phyloP scores from a whole-genome alignment of 495 filamentous ascomycete genomes.

The Neurospora intermedia region DNA sequence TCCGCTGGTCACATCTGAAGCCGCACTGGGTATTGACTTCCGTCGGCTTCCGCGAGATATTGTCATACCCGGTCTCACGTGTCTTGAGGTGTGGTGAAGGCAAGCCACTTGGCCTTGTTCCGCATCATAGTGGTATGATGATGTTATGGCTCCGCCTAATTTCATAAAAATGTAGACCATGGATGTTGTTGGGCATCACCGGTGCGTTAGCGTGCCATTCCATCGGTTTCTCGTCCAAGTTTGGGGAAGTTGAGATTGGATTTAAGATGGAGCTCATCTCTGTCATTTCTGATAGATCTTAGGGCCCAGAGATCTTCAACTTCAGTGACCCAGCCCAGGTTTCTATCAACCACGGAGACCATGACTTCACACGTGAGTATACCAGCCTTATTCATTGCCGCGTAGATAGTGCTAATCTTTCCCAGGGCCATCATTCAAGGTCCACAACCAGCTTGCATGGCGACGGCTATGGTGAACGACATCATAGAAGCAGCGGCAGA shows the following conservation, averaged over 20 bases:
- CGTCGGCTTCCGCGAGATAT: not conserved
- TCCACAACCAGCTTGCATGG: not conserved
- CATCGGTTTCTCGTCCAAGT: not conserved
- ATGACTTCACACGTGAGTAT: not conserved
- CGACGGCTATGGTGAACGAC: not conserved
- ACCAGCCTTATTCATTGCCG: not conserved
- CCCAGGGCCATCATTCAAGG: not conserved
- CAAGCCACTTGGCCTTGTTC: not conserved
- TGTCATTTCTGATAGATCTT: constrained; percentile 16
- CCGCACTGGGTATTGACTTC: not conserved
- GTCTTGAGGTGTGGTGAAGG: not conserved
- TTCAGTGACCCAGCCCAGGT: not conserved
- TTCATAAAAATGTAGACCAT: not conserved
- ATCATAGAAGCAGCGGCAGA: not conserved
- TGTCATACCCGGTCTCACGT: not conserved
- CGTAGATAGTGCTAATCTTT: not conserved
- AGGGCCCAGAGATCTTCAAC: not conserved
- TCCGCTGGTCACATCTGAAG: not conserved
- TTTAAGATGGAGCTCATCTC: not conserved
- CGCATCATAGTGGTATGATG: not conserved
- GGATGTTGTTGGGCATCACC: constrained; percentile 1
- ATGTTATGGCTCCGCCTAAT: not conserved
- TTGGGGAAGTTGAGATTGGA: not conserved
- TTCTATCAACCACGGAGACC: not conserved
- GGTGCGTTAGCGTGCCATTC: not conserved